Conservation (phyloP, 106 monocot species). For the Iris macrosiphon region DNA sequence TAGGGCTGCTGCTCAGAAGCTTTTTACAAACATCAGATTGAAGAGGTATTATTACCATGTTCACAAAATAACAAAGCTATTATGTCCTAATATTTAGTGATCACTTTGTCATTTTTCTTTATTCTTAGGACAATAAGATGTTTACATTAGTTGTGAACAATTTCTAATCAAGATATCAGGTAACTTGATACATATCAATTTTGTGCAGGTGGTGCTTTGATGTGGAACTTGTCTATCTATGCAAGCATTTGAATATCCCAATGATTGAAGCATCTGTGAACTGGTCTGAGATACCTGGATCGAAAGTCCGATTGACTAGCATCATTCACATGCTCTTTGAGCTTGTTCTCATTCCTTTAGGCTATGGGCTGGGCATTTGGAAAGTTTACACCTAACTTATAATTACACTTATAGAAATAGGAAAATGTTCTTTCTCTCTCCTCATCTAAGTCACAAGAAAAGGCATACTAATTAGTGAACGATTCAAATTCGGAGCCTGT, state of each 20-base stretch:
- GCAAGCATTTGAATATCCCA: slow-evolving; percentile 78
- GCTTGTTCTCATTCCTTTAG: slow-evolving; percentile 80
- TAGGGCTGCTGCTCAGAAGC: slow-evolving; percentile 77
- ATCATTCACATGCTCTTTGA: slow-evolving; percentile 95
- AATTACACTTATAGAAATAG: neutral
- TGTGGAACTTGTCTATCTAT: slow-evolving; percentile 91
- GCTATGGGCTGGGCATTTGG: slow-evolving; percentile 89
- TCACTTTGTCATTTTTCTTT: no score
- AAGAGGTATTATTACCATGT: slow-evolving; percentile 51
- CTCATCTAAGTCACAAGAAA: neutral
- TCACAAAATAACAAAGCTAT: no score
- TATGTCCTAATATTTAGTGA: no score
- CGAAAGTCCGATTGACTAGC: slow-evolving; percentile 81
- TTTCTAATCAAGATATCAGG: neutral
- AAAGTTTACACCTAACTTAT: slow-evolving; percentile 56
- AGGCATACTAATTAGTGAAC: neutral
- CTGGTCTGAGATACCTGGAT: slow-evolving; percentile 97
- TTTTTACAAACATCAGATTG: slow-evolving; percentile 86
- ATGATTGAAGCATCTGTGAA: slow-evolving; percentile 85
- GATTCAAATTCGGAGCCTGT: neutral
- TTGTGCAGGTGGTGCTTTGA: slow-evolving; percentile 94
- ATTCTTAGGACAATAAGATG: no score
- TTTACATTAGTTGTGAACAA: no score
- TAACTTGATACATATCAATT: neutral
- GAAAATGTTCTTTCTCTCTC: neutral